Conservation (phyloP, 805 yeast species). For the Ogataea ramenticola region DNA sequence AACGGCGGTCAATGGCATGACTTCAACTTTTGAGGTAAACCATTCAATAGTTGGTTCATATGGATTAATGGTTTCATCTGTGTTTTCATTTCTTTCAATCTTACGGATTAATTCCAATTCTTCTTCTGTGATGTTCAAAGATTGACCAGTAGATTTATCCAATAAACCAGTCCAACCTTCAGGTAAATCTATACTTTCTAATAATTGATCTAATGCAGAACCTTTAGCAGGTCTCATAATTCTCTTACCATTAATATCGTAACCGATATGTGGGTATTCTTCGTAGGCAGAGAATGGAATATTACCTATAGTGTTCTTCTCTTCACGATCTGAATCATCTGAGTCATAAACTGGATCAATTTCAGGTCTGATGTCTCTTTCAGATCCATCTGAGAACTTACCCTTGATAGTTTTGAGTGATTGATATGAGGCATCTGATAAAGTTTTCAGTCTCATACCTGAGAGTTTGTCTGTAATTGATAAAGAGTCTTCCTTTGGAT, state of each 20-base stretch:
- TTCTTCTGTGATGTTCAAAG: constrained; percentile 75
- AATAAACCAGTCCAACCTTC: constrained; percentile 98
- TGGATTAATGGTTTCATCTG: constrained; percentile 75
- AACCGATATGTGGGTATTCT: constrained; percentile 95
- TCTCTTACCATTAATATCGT: constrained; percentile 93
- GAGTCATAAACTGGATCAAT: constrained; percentile 92
- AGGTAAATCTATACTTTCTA: constrained; percentile 89
- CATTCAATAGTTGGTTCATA: constrained; percentile 93
- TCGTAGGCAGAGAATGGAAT: constrained; percentile 91
- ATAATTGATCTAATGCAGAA: constrained; percentile 81
- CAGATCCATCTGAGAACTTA: constrained; percentile 68
- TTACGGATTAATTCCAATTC: constrained; percentile 85
- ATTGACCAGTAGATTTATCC: constrained; percentile 81
- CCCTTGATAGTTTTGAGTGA: constrained; percentile 32
- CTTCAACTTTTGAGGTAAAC: constrained; percentile 80
- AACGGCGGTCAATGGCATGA: constrained; percentile 86
- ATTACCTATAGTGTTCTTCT: constrained; percentile 83
- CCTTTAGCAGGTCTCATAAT: constrained; percentile 99
- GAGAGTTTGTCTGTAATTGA: constrained; percentile 50
- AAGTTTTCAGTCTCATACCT: constrained; percentile 44
- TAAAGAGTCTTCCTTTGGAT: constrained; percentile 41
- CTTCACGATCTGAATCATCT: constrained; percentile 85
- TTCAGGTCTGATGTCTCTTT: constrained; percentile 77
- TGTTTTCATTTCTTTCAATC: constrained; percentile 77
- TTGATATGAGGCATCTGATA: constrained; percentile 31